Evolutionary conservation across 352 stramenopile genomes (phyloP).

Genomic region (Halophytophthora batemanensis): DNA sequence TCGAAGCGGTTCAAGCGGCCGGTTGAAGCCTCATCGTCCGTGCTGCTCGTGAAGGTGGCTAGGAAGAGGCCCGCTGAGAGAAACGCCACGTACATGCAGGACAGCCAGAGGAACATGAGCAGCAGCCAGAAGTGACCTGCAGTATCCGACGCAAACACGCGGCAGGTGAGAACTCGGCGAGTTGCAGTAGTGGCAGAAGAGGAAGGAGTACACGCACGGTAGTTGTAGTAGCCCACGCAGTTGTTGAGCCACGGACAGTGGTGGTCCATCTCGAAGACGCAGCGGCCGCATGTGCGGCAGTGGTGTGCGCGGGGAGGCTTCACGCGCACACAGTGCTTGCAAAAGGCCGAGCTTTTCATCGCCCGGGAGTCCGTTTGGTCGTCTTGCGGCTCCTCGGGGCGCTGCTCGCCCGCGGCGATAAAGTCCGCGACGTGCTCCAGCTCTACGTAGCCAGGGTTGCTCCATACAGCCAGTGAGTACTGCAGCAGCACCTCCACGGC

Average conservation of each 20-base stretch:
- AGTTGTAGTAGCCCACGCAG: slow-evolving; percentile 96
- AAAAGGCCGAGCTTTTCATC: slow-evolving; percentile 6
- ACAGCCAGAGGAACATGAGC: slow-evolving; percentile 44
- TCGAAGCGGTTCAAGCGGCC: slow-evolving; percentile 27
- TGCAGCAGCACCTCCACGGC: slow-evolving; percentile 32
- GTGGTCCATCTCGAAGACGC: slow-evolving; percentile 97
- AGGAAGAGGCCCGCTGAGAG: slow-evolving; percentile 34
- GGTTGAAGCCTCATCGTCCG: slow-evolving; percentile 5
- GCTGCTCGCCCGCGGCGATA: neutral
- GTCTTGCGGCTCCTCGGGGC: neutral
- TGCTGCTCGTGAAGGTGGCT: slow-evolving; percentile 15
- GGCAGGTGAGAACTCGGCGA: neutral
- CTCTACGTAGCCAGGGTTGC: slow-evolving; percentile 33
- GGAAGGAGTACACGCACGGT: slow-evolving; percentile 40
- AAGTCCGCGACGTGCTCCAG: slow-evolving; percentile 4
- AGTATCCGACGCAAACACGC: neutral
- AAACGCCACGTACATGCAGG: slow-evolving; percentile 37
- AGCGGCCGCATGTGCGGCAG: slow-evolving; percentile 83
- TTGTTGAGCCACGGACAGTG: slow-evolving; percentile 98
- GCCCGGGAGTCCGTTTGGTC: neutral
- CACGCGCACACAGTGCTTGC: slow-evolving; percentile 13
- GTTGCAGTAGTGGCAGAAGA: neutral
- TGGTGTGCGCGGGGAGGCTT: slow-evolving; percentile 50
- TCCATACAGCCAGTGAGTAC: slow-evolving; percentile 41
- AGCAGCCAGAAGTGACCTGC: slow-evolving; percentile 48